phyloP scores from a whole-genome alignment of 2,329 filamentous ascomycete genomes.

The Fusarium sp. region DNA sequence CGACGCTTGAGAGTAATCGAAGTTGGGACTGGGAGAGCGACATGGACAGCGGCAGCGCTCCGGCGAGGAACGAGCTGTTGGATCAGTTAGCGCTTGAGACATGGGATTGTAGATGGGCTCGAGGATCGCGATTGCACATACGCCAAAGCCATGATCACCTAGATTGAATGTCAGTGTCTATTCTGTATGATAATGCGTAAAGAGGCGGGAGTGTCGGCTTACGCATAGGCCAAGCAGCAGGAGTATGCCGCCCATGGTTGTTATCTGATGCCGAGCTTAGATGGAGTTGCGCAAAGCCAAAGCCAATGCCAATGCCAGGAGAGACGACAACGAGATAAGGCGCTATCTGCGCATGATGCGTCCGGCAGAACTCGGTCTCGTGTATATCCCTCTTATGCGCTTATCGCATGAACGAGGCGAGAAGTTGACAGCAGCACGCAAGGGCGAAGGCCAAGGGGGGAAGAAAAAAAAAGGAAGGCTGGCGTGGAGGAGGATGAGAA shows the following conservation, averaged over 20 bases:
- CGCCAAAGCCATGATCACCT: conserved; percentile 74
- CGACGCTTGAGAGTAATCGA: conserved; percentile 90
- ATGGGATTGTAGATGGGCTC: conserved; percentile 27
- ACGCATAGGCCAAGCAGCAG: conserved; percentile 60
- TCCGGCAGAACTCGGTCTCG: conserved; percentile 13
- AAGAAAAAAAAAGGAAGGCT: conserved; percentile 20
- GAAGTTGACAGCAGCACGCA: conserved; percentile 19
- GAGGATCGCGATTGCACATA: conserved; percentile 55
- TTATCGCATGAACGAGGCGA: conserved; percentile 18
- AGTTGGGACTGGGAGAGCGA: conserved; percentile 89
- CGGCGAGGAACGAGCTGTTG: conserved; percentile 90
- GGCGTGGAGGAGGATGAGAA: conserved; percentile 40
- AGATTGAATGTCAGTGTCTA: conserved; percentile 42
- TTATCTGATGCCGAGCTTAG: conserved; percentile 26
- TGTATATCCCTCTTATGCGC: conserved; percentile 12
- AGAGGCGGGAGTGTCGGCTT: conserved; percentile 41
- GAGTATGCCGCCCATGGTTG: conserved; percentile 58
- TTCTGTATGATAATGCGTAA: neutral
- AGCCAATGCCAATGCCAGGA: conserved; percentile 17
- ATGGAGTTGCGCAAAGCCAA: conserved; percentile 23
- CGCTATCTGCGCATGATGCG: conserved; percentile 47
- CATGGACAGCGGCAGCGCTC: conserved; percentile 91
- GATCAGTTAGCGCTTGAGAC: conserved; percentile 38
- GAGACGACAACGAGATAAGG: conserved; percentile 18
- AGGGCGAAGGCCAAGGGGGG: conserved; percentile 14